Percentiles rank a stretch among this genome's conserved stretches.
Conservation (phyloP, 1,284 basidiomycete genomes). For the Clitocybe nebularis region DNA sequence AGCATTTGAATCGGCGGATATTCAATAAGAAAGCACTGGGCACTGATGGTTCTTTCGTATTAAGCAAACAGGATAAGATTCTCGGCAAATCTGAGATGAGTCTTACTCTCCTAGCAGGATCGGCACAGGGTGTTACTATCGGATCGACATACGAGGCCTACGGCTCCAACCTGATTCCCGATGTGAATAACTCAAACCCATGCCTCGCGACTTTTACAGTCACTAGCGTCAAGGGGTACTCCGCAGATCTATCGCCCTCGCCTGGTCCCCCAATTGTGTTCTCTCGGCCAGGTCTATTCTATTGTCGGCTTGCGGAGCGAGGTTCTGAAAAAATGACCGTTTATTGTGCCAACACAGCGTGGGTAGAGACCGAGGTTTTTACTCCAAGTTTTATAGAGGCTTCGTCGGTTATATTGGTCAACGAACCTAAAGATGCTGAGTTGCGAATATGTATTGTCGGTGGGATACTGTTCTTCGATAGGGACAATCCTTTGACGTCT, state of each 20-base stretch:
- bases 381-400: background rate
- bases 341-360: background rate
- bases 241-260: slow-evolving; percentile 14
- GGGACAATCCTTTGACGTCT: slow-evolving; percentile 19
- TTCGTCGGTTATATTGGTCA: background rate
- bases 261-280: background rate
- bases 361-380: background rate
- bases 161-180: slow-evolving; percentile 19
- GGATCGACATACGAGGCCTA: slow-evolving; percentile 21
- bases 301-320: no score
- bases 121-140: slow-evolving; percentile 23
- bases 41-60: slow-evolving; percentile 20
- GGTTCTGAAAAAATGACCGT: background rate
- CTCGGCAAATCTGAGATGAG: slow-evolving; percentile 6
- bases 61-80: slow-evolving; percentile 9
- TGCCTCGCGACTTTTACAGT: slow-evolving; percentile 18
- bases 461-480: slow-evolving; percentile 14
- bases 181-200: slow-evolving; percentile 16
- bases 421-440: no score
- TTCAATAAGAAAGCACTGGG: slow-evolving; percentile 1
- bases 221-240: slow-evolving; percentile 16
- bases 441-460: no score
- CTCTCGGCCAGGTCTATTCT: background rate
- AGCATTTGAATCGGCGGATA: background rate
- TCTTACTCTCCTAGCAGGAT: slow-evolving; percentile 22